A percentile compares a stretch with the other conserved stretches of the same genome.
Conservation (phyloP, 75 land plant species). For the Selaginella tamariscina region DNA sequence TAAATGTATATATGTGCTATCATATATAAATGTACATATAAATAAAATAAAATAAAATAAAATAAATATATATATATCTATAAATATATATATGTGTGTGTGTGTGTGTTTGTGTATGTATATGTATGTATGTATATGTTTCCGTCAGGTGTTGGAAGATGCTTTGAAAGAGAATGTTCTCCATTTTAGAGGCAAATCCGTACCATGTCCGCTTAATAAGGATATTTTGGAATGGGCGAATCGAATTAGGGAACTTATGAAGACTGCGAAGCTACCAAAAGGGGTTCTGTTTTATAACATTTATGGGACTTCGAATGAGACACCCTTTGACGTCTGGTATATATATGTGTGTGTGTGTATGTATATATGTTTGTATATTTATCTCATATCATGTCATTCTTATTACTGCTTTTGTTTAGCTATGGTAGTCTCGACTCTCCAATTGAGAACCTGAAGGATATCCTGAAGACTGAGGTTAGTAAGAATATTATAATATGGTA, state of each 20-base stretch:
- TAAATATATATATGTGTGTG: too few species aligned
- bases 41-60: too few species aligned
- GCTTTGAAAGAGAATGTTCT: slow-evolving; percentile 68
- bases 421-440: slow-evolving; percentile 74
- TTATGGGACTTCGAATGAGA: slow-evolving; percentile 71
- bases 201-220: slow-evolving; percentile 61
- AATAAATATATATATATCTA: too few species aligned
- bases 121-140: too few species aligned
- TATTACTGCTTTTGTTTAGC: slow-evolving; percentile 47
- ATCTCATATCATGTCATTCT: too few species aligned
- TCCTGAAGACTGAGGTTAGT: slow-evolving; percentile 40
- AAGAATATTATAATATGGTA: not conserved
- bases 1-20: too few species aligned
- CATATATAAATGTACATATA: too few species aligned
- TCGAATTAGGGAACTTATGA: slow-evolving; percentile 48
- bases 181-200: slow-evolving; percentile 8
- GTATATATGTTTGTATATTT: too few species aligned
- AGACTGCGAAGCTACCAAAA: slow-evolving; percentile 64
- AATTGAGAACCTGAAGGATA: slow-evolving; percentile 35
- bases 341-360: too few species aligned
- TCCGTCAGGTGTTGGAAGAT: slow-evolving; percentile 37
- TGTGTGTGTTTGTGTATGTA: too few species aligned
- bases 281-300: slow-evolving; percentile 76
- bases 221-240: slow-evolving; percentile 59
- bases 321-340: slow-evolving; percentile 87